Evolutionary conservation across 2,329 filamentous ascomycete species (phyloP).

Genomic region (Calonectria hongkongensis): DNA sequence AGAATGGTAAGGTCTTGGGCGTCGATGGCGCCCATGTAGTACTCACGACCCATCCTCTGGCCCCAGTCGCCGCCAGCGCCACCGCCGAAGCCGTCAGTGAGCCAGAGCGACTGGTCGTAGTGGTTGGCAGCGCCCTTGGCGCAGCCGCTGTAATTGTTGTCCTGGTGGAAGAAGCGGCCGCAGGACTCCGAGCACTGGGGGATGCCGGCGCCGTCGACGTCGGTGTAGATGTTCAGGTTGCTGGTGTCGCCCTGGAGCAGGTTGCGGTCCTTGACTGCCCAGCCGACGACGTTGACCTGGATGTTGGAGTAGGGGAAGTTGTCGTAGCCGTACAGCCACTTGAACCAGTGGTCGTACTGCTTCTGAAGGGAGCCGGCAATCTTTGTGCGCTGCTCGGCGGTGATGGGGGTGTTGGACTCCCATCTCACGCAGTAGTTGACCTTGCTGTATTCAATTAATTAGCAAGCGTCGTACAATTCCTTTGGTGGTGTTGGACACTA

Average conservation of each 20-base stretch:
- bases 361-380: constrained; percentile 59
- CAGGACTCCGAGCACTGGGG: constrained; percentile 64
- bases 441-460: constrained; percentile 28
- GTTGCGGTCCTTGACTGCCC: constrained; percentile 62
- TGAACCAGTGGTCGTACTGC: constrained; percentile 64
- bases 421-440: constrained; percentile 64
- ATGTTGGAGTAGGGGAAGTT: constrained; percentile 64
- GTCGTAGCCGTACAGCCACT: constrained; percentile 65
- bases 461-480: not conserved
- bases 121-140: constrained; percentile 58
- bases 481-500: constrained; percentile 38
- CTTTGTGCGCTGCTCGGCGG: constrained; percentile 61
- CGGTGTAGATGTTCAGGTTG: constrained; percentile 64
- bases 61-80: constrained; percentile 69
- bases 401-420: constrained; percentile 62
- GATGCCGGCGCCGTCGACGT: constrained; percentile 61
- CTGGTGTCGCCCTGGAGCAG: constrained; percentile 62
- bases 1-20: constrained; percentile 65
- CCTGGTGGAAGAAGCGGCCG: constrained; percentile 66
- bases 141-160: constrained; percentile 64
- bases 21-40: constrained; percentile 63
- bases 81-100: constrained; percentile 66
- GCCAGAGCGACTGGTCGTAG: constrained; percentile 68
- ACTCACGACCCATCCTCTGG: constrained; percentile 65
- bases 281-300: constrained; percentile 64